Evolutionary conservation across 331 rosid species (phyloP).

Genomic region (Quercus phellos): DNA sequence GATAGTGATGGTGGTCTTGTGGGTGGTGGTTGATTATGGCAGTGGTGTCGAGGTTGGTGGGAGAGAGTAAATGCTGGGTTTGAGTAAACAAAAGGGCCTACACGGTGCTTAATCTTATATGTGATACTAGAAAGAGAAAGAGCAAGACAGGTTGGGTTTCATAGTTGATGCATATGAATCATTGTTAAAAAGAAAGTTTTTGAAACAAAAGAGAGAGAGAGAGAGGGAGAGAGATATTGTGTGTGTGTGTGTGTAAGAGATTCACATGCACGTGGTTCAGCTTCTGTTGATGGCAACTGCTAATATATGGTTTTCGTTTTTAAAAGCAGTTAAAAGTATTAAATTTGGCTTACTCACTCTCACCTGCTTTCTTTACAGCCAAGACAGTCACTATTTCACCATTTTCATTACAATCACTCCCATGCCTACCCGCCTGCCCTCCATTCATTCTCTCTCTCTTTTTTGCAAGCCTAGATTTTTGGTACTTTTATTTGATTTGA

Average conservation of each 20-base stretch:
- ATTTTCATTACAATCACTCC: slow-evolving; percentile 30
- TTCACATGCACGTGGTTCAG: slow-evolving; percentile 80
- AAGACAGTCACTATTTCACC: slow-evolving; percentile 52
- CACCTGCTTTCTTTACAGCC: slow-evolving; percentile 71
- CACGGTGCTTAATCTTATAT: slow-evolving; percentile 14
- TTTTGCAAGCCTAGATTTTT: slow-evolving; percentile 38
- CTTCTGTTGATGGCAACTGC: slow-evolving; percentile 60
- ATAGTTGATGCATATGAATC: slow-evolving; percentile 31
- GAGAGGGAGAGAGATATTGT: slow-evolving; percentile 2
- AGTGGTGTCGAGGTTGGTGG: slow-evolving; percentile 49
- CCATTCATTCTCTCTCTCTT: slow-evolving; percentile 39
- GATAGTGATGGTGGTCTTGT: slow-evolving; percentile 24
- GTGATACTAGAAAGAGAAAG: neutral
- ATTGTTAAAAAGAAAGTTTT: slow-evolving; percentile 19
- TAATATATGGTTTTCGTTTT: slow-evolving; percentile 21
- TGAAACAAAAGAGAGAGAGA: slow-evolving; percentile 23
- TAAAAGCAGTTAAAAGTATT: slow-evolving; percentile 29
- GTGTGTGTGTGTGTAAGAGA: neutral
- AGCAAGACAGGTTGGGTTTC: slow-evolving; percentile 24
- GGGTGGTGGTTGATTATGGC: neutral
- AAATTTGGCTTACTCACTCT: slow-evolving; percentile 54
- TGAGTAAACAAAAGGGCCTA: slow-evolving; percentile 42
- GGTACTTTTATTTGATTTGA: slow-evolving; percentile 29
- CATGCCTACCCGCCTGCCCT: slow-evolving; percentile 19
- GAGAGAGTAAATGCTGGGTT: slow-evolving; percentile 67